Conservation (phyloP, 2,329 filamentous ascomycete species). For the Penicillium sp. region DNA sequence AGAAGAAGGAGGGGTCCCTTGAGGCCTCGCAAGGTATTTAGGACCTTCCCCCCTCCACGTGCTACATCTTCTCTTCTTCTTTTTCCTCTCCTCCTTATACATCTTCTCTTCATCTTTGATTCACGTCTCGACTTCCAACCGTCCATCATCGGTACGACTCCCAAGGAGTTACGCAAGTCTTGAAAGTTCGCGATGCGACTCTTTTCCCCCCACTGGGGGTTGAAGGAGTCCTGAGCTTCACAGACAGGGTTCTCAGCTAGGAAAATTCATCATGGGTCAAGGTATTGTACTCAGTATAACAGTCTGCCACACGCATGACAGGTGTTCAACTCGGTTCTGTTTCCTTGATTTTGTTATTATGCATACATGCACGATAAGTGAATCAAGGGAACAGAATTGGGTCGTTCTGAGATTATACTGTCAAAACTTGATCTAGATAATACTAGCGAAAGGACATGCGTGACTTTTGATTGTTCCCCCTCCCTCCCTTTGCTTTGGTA, state of each 20-base stretch:
- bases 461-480: conserved; percentile 57
- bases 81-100: conserved; percentile 9
- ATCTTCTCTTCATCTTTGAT: not conserved
- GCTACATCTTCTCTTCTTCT: conserved; percentile 1
- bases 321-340: conserved; percentile 42
- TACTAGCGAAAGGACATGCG: conserved; percentile 88
- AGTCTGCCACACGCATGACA: conserved; percentile 48
- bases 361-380: conserved; percentile 22
- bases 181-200: conserved; percentile 15
- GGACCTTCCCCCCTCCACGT: conserved; percentile 26
- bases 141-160: conserved; percentile 36
- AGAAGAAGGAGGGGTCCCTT: not conserved
- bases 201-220: conserved; percentile 1
- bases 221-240: conserved; percentile 9
- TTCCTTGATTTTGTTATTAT: conserved; percentile 12
- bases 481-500: conserved; percentile 37
- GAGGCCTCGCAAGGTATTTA: not conserved
- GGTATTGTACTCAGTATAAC: conserved; percentile 49
- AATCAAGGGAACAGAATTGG: conserved; percentile 28
- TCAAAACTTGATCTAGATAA: conserved; percentile 85
- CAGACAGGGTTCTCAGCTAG: conserved; percentile 20
- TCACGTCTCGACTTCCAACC: not conserved
- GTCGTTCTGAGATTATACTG: conserved; percentile 75
- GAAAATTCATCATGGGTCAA: conserved; percentile 44
- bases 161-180: conserved; percentile 37